Evolutionary conservation across 805 yeast species (phyloP).

Genomic region (Ogataea angusta): DNA sequence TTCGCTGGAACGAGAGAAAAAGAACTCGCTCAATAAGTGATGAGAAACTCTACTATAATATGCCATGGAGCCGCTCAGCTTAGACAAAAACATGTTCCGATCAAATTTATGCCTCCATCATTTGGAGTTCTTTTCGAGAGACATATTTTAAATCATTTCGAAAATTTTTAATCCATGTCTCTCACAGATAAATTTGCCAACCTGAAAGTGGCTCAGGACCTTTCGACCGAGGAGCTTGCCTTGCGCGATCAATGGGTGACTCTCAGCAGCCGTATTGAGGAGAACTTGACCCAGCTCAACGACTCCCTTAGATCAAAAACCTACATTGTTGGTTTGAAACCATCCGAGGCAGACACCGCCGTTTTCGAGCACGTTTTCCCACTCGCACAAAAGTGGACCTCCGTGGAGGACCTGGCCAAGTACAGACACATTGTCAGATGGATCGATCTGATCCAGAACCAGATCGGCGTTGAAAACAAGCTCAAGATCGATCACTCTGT

Average conservation of each 20-base stretch:
- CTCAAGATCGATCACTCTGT: constrained; percentile 56
- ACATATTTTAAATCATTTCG: not conserved
- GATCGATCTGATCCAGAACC: constrained; percentile 82
- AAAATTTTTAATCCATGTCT: constrained; percentile 27
- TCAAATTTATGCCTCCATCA: no score
- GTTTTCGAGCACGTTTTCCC: constrained; percentile 68
- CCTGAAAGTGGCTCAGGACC: constrained; percentile 28
- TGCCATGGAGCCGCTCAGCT: no score
- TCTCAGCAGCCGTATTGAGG: constrained; percentile 61
- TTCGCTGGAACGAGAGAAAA: no score
- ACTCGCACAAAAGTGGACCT: constrained; percentile 51
- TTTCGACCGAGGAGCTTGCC: constrained; percentile 45
- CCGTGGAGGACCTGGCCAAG: constrained; percentile 51
- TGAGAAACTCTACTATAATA: no score
- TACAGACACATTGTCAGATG: constrained; percentile 89
- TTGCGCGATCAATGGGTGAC: constrained; percentile 77
- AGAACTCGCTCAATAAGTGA: no score
- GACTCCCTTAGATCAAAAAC: constrained; percentile 65
- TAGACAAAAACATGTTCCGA: no score
- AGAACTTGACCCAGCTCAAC: constrained; percentile 57
- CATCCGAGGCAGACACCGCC: constrained; percentile 67
- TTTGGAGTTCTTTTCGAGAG: no score
- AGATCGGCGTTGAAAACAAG: constrained; percentile 50
- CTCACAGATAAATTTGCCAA: constrained; percentile 30
- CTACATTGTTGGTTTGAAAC: constrained; percentile 63